Conservation (phyloP, 2,329 filamentous ascomycete species). For the Talaromyces verruculosus region DNA sequence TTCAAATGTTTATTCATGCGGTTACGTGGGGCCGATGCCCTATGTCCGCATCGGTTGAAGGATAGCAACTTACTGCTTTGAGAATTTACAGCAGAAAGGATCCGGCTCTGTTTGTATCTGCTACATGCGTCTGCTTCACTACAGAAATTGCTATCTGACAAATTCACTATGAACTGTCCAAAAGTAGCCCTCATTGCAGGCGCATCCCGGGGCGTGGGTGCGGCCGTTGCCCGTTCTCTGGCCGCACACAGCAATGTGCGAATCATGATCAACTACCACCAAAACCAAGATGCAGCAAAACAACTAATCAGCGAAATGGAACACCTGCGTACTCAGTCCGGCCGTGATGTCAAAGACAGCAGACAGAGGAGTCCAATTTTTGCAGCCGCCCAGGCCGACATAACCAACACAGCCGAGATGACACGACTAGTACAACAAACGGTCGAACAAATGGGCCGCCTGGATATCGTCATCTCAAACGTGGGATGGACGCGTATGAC, state of each 20-base stretch:
- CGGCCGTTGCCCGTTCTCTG: conserved; percentile 37
- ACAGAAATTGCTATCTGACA: not conserved
- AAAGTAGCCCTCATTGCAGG: conserved; percentile 41
- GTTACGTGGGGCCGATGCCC: not conserved
- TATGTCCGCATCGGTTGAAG: not conserved
- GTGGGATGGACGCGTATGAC: conserved; percentile 43
- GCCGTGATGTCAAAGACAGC: not conserved
- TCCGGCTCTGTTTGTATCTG: not conserved
- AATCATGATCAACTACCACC: conserved; percentile 48
- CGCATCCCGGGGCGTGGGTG: conserved; percentile 38
- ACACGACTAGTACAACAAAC: not conserved
- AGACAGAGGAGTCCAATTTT: not conserved
- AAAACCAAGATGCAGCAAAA: conserved; percentile 44
- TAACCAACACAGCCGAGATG: not conserved
- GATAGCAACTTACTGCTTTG: not conserved
- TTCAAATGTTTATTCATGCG: not conserved
- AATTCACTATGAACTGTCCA: conserved; percentile 6
- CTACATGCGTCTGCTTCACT: not conserved
- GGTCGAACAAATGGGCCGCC: conserved; percentile 41
- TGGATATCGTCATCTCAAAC: conserved; percentile 49
- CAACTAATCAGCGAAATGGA: conserved; percentile 42
- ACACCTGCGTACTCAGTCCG: not conserved
- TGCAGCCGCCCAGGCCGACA: conserved; percentile 36
- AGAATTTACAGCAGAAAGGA: not conserved
- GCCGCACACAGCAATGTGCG: conserved; percentile 34